A percentile compares a stretch with the other conserved stretches of the same genome.
phyloP scores from a whole-genome alignment of 2,329 filamentous ascomycete genomes.

The Tolypocladium endophyticum region DNA sequence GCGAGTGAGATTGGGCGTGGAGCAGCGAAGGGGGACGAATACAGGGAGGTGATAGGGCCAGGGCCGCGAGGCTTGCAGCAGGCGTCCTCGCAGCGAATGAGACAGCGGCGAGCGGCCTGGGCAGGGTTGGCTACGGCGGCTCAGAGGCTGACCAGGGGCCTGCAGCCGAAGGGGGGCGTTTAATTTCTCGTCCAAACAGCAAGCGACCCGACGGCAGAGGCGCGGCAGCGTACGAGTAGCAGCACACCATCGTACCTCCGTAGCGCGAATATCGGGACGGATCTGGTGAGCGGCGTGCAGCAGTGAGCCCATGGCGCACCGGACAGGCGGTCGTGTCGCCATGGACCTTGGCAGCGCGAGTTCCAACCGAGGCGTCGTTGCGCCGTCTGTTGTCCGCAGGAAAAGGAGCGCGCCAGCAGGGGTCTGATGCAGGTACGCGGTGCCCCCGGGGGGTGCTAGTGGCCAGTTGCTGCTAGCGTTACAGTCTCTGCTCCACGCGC shows the following conservation, averaged over 20 bases:
- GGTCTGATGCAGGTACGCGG: constrained; percentile 12
- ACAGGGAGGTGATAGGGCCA: not conserved
- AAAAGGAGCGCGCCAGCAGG: not conserved
- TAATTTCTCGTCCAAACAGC: not conserved
- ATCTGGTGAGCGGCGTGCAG: not conserved
- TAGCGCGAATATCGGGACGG: not conserved
- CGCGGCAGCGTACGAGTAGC: not conserved
- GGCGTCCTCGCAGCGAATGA: constrained; percentile 6
- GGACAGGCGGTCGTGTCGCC: not conserved
- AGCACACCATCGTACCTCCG: not conserved
- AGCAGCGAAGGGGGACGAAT: not conserved
- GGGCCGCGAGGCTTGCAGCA: not conserved
- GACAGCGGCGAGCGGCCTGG: constrained; percentile 3
- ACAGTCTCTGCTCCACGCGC: not conserved
- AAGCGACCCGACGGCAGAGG: not conserved
- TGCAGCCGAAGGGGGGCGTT: not conserved
- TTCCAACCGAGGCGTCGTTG: not conserved
- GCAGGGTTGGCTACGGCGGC: not conserved
- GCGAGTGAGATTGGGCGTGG: not conserved
- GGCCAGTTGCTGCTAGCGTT: not conserved
- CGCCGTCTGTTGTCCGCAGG: not conserved
- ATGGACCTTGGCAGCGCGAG: not conserved
- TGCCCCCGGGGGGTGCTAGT: not conserved
- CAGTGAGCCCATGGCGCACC: not conserved
- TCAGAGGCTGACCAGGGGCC: not conserved